These are phyloP conservation scores for Xylaria sp. DNA, from an alignment of 2,329 filamentous ascomycete species.

Conservation along the genomic window DNA sequence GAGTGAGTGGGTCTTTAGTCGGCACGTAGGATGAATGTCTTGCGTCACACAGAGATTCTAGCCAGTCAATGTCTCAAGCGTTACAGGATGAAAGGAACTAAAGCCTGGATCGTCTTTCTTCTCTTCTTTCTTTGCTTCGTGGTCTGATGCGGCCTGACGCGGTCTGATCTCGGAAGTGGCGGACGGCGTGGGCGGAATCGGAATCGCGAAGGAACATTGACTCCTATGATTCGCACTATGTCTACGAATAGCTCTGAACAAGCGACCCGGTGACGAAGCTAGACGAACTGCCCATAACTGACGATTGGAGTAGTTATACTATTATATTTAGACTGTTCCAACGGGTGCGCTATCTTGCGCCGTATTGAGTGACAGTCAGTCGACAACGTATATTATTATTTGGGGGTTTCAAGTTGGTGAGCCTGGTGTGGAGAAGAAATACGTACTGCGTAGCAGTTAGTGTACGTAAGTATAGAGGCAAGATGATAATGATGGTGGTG, in stretches of 20 bases:
- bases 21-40: slow-evolving; percentile 12
- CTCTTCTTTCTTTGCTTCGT: slow-evolving; percentile 2
- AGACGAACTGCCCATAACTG: not conserved
- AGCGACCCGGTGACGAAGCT: not conserved
- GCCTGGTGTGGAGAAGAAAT: not conserved
- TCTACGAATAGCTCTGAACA: slow-evolving; percentile 4
- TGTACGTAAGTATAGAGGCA: not conserved
- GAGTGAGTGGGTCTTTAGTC: slow-evolving; percentile 11
- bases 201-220: slow-evolving; percentile 9
- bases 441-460: not conserved
- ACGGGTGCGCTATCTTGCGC: not conserved
- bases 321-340: slow-evolving; percentile 22
- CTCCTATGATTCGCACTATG: not conserved
- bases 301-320: too few relatives aligned
- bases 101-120: not conserved
- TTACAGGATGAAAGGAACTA: slow-evolving; percentile 23
- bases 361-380: not conserved
- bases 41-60: slow-evolving; percentile 25
- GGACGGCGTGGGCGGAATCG: not conserved
- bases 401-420: slow-evolving; percentile 17
- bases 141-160: slow-evolving; percentile 11
- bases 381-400: not conserved
- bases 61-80: slow-evolving; percentile 17
- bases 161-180: slow-evolving; percentile 26
- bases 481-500: not conserved